Evolutionary conservation across 2,329 filamentous ascomycete genomes (phyloP), one percentile per base, ranked within the genome.

Genomic region (Lomentospora prolificans): DNA sequence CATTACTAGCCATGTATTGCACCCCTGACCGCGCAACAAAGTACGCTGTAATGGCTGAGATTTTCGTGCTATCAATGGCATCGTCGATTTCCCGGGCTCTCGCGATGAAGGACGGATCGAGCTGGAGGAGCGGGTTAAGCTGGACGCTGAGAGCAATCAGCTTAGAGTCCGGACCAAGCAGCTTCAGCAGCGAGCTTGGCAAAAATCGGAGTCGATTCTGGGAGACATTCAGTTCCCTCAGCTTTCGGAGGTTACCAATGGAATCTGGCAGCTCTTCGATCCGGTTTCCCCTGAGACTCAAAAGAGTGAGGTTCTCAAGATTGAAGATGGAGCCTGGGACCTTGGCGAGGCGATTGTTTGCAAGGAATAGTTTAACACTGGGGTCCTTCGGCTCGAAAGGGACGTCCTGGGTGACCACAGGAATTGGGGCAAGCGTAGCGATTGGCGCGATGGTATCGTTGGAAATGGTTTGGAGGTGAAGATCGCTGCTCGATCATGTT

Each of bases 221-320:
- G 1, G 83, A 80, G 7, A 90, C 62, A 61, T 88, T 89, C 39
- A 90, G 75, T 53, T 81, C 76, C 53, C 72, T 70, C 3, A 90
- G 73, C 57, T 81, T 82, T 3, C 64, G 65, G 5, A 89, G 72
- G 30, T 78, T 77, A 22, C 71, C 72, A 51, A 89, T 81, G 3
- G 75, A 72, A 0, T 81, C 71, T 1, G 86, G 82, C 2, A 90
- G 68, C 62, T 85, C 78, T 0, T 69, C 70, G 12, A 90, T 73
- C 24, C 74, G 66, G 62, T 89, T 89, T 58, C 76, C 79, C 33
- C 86, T 80, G 14, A 90, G 72, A 61, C 79, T 87, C 10, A 90
- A 75, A 14, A 84, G 78, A 0, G 80, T 84, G 28, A 89, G 70
- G 61, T 81, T 72, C 22, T 81, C 70, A 2, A 89, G 69, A 50